A percentile compares a stretch with the other conserved stretches of the same genome.
These are phyloP conservation scores for Sorghum bicolor DNA, from an alignment of 176 grass and related monocot species.

Conservation along the genomic window Sorghum_bicolor_NCBIv3 NC_012877.2:10079501-10080000, in stretches of 20 bases:
- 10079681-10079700: background rate
- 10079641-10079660: background rate
- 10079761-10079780: background rate
- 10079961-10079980: slow-evolving; percentile 18
- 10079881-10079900: slow-evolving; percentile 20
- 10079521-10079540: background rate
- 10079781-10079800: background rate
- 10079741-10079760: background rate
- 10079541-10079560: background rate
- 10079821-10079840: background rate
- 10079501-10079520: too few species aligned
- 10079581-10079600: background rate
- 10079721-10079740: background rate
- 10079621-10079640: background rate
- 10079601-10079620: background rate
- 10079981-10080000: background rate
- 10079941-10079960: slow-evolving; percentile 44
- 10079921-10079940: slow-evolving; percentile 24
- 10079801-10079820: too few species aligned
- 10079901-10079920: slow-evolving; percentile 5
- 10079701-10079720: background rate
- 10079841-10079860: background rate
- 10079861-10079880: background rate
- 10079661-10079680: background rate
- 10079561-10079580: slow-evolving; percentile 25